These are phyloP conservation scores for Protomyces macrosporus DNA, from an alignment of 1,139 yeast genomes.

Conservation along the genomic window DNA sequence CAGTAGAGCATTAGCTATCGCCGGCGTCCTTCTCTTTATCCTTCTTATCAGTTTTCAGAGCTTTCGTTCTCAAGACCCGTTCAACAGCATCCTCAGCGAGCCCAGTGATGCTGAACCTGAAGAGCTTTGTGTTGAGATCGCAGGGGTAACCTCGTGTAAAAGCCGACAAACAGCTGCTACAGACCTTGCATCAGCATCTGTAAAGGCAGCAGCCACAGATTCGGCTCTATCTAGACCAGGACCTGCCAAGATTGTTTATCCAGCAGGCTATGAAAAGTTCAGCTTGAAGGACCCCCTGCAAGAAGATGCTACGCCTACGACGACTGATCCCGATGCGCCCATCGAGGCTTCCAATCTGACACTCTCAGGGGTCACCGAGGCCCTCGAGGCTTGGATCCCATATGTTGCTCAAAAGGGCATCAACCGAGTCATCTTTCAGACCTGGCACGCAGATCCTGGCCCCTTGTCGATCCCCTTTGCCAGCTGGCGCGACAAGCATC, in stretches of 20 bases:
- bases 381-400: not conserved
- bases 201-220: too few species aligned
- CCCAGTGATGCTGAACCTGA: too few species aligned
- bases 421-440: slow-evolving; percentile 21
- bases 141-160: too few species aligned
- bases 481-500: slow-evolving; percentile 11
- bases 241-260: not conserved
- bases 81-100: too few species aligned
- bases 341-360: not conserved
- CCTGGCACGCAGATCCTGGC: slow-evolving; percentile 11
- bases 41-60: not conserved
- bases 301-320: not conserved
- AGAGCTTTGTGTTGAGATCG: too few species aligned
- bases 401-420: not conserved
- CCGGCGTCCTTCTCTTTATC: not conserved
- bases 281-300: not conserved
- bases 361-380: not conserved
- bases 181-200: too few species aligned
- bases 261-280: not conserved
- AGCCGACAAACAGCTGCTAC: too few species aligned
- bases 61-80: too few species aligned
- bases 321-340: not conserved
- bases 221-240: not conserved
- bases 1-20: not conserved
- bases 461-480: slow-evolving; percentile 5